phyloP scores from a whole-genome alignment of 441 rosid species.

The Euphorbia corollata region DNA sequence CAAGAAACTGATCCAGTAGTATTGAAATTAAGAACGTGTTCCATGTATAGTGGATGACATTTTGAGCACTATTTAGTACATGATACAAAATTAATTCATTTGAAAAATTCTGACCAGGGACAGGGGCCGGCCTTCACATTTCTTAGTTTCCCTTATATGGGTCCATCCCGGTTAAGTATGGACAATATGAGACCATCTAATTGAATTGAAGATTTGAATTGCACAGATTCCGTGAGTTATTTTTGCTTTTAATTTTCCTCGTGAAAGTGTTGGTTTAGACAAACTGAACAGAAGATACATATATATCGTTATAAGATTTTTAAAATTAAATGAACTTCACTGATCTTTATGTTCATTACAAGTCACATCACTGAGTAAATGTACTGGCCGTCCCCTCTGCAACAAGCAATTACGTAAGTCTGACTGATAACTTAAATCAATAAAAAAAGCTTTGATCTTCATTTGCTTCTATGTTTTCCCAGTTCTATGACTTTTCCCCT shows the following conservation, averaged over 20 bases:
- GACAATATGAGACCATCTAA: neutral
- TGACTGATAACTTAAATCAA: neutral
- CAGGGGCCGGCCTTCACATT: too few species aligned
- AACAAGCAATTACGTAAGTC: conserved; percentile 3
- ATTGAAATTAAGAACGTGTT: too few species aligned
- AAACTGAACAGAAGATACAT: neutral
- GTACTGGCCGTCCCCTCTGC: conserved; percentile 2
- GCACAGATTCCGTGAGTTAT: neutral
- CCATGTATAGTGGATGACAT: too few species aligned
- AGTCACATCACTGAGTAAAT: neutral
- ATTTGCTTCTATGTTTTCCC: neutral
- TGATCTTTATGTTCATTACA: neutral
- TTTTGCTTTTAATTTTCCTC: neutral
- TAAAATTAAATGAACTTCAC: neutral
- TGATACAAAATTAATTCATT: too few species aligned
- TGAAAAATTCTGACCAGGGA: too few species aligned
- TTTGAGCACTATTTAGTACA: too few species aligned
- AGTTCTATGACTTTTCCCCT: conserved; percentile 7
- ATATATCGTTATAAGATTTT: neutral
- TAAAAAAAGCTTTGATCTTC: neutral
- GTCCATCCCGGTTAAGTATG: too few species aligned
- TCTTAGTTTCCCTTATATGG: too few species aligned
- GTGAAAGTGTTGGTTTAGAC: neutral
- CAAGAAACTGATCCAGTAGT: too few species aligned
- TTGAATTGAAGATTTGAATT: neutral